Evolutionary conservation across 768 basidiomycete species (phyloP), one percentile per base, ranked within the genome.

Genomic region (Xanthoconium purpureum): DNA sequence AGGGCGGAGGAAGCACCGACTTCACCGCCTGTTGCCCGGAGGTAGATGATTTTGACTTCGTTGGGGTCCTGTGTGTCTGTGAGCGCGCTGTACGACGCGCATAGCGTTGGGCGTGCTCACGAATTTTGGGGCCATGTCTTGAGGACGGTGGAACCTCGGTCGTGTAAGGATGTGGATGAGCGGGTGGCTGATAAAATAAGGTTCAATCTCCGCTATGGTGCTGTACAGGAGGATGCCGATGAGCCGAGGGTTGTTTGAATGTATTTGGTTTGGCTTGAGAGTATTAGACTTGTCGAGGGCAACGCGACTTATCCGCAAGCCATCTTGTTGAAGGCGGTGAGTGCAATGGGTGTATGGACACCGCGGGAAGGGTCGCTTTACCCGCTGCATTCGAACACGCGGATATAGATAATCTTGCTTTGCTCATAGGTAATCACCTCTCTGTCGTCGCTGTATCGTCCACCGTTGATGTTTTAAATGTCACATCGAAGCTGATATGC

Each of bases 1-100:
- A 99, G 84, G 58, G 97, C 95, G 57, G 97, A 94, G 8, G 96
- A 98, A 58, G 97, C 92, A 81, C 96, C 97, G 72, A 98, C 93
- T 81, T 98, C 97, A 84, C 97, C 97, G 77, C 97, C 97, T 53
- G 94, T 97, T 51, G 94, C 94, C 66, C 96, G 85, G 74, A 98
- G 89, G 84, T 94, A 93, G 83, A 98, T 97, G 79, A 97, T 91
- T 82, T 98, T 98, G 75, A 98, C 81, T 80, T 99, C 96, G 77
- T 80, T 90, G 67, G 96, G 96, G 82, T 99, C 96, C 91, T 93
- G 70, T n/a, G 15, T 0, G 38, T 20, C n/a, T 11, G 37, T 66
- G 47, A 66, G 64, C 17, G 40, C 9, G 29, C 0, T 9, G 15
- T 0, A 11, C 32, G 33, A 24, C 20, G 35, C 6, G 47, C 20